Percentiles rank a stretch among this genome's conserved stretches.
Conservation (phyloP, 768 basidiomycete genomes). For the Pleurotus cornucopiae region DNA sequence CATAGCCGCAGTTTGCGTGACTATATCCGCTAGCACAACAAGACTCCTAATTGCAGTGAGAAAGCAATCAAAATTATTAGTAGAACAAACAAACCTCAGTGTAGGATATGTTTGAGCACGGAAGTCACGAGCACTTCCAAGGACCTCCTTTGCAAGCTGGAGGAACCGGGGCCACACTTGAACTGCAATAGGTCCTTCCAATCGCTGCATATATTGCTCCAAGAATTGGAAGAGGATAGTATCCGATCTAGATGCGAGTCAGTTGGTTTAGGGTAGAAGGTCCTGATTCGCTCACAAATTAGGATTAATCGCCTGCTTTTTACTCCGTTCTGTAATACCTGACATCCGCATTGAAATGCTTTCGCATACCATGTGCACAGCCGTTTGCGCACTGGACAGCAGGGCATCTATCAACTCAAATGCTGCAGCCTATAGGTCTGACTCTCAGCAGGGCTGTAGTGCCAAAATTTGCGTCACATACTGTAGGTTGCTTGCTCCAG, state of each 20-base stretch:
- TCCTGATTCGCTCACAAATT: slow-evolving; percentile 50
- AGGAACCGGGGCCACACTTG: slow-evolving; percentile 88
- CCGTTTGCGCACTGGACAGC: slow-evolving; percentile 78
- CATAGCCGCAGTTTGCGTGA: slow-evolving; percentile 85
- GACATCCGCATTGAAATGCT: slow-evolving; percentile 63
- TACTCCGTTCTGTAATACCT: slow-evolving; percentile 51
- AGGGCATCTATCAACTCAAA: slow-evolving; percentile 85
- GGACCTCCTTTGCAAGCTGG: slow-evolving; percentile 74
- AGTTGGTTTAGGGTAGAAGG: too few relatives aligned
- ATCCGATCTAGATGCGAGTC: slow-evolving; percentile 49
- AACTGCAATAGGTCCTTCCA: slow-evolving; percentile 89
- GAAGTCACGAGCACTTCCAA: slow-evolving; percentile 61
- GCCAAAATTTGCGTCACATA: slow-evolving; percentile 25
- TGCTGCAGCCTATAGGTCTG: slow-evolving; percentile 40
- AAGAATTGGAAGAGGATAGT: slow-evolving; percentile 77
- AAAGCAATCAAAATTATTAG: too few relatives aligned
- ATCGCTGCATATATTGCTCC: slow-evolving; percentile 74
- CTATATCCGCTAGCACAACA: slow-evolving; percentile 74
- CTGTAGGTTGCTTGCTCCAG: slow-evolving; percentile 61
- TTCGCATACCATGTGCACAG: slow-evolving; percentile 88
- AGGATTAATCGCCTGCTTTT: slow-evolving; percentile 57
- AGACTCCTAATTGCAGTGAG: slow-evolving; percentile 50
- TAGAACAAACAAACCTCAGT: slow-evolving; percentile 50
- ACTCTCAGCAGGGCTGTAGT: slow-evolving; percentile 11
- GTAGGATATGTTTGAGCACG: slow-evolving; percentile 68